These are phyloP conservation scores for Cercospora sojina DNA, from an alignment of 2,329 filamentous ascomycete genomes.

Conservation along the genomic window DNA sequence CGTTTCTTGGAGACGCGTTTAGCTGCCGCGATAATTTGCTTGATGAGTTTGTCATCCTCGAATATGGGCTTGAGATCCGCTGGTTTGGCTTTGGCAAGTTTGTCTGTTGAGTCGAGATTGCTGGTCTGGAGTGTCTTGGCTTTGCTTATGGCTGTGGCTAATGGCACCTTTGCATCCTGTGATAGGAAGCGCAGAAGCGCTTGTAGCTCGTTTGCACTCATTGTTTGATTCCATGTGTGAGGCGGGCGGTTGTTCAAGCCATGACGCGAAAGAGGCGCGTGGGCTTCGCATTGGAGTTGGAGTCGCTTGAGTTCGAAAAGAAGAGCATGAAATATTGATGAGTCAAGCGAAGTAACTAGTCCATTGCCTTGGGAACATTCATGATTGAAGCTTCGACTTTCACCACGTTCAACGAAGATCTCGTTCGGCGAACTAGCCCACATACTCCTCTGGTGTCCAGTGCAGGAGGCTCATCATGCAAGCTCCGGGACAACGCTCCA, in stretches of 20 bases:
- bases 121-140: constrained; percentile 55
- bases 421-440: not conserved
- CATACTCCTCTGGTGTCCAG: not conserved
- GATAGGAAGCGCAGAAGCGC: constrained; percentile 57
- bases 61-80: constrained; percentile 47
- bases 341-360: not conserved
- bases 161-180: constrained; percentile 57
- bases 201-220: constrained; percentile 33
- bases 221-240: not conserved
- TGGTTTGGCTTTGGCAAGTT: constrained; percentile 51
- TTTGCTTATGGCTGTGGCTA: constrained; percentile 56
- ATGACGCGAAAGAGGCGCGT: not conserved
- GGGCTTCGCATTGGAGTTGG: not conserved
- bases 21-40: constrained; percentile 57
- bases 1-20: constrained; percentile 59
- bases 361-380: too few species aligned
- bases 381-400: not conserved
- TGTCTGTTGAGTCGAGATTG: constrained; percentile 47
- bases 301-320: not conserved
- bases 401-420: not conserved
- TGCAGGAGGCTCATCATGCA: not conserved
- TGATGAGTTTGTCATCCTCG: constrained; percentile 55
- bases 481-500: not conserved
- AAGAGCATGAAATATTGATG: not conserved
- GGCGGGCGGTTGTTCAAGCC: not conserved